Percentiles rank a stretch among this genome's conserved stretches.
Evolutionary conservation across 805 yeast genomes (phyloP).

Genomic region (Yarrowia sp.): DNA sequence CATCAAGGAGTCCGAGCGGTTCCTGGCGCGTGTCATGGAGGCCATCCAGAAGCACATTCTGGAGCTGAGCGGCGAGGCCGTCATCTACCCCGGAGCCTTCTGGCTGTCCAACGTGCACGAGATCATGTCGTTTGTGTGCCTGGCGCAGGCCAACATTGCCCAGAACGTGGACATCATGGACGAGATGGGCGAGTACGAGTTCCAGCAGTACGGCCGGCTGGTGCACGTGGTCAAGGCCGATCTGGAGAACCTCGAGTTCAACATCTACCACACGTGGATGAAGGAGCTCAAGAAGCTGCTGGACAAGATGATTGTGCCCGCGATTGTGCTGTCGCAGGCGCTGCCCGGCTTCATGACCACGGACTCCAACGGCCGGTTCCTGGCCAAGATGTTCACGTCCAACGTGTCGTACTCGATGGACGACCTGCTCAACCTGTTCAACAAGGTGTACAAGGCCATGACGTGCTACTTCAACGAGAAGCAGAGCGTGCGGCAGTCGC

Average conservation of each 20-base stretch:
- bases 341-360: conserved; percentile 94
- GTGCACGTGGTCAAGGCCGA: conserved; percentile 92
- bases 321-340: conserved; percentile 90
- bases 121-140: conserved; percentile 86
- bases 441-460: conserved; percentile 90
- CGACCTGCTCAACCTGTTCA: conserved; percentile 84
- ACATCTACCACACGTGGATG: conserved; percentile 96
- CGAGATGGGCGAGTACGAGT: conserved; percentile 88
- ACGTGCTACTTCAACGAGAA: conserved; percentile 83
- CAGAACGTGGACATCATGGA: conserved; percentile 75
- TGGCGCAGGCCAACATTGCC: conserved; percentile 88
- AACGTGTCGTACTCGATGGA: conserved; percentile 82
- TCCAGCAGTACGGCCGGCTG: conserved; percentile 80
- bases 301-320: conserved; percentile 90
- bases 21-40: conserved; percentile 82
- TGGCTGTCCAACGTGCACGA: conserved; percentile 98
- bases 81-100: conserved; percentile 89
- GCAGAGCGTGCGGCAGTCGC: conserved; percentile 78
- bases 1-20: conserved; percentile 85
- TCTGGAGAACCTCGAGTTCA: conserved; percentile 86
- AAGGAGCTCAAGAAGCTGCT: conserved; percentile 87
- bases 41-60: conserved; percentile 83
- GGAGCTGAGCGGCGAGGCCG: conserved; percentile 77
- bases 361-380: conserved; percentile 67
- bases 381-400: conserved; percentile 75